Conservation (phyloP, 2,329 filamentous ascomycete species). For the Aspergillus melleus region DNA sequence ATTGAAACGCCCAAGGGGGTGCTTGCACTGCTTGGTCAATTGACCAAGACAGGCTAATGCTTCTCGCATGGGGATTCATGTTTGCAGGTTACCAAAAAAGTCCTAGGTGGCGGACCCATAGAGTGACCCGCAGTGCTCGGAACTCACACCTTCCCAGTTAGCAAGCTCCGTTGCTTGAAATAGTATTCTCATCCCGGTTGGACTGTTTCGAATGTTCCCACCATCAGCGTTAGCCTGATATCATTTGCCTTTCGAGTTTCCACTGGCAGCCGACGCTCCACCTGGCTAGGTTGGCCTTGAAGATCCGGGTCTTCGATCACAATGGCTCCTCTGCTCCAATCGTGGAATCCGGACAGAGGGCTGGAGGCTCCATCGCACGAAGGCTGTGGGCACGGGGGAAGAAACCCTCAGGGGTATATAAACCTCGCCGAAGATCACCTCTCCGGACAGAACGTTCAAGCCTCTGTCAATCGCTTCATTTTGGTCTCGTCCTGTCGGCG, state of each 20-base stretch:
- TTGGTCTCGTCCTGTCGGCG: conserved; percentile 15
- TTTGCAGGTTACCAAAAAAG: background rate
- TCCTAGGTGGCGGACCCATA: conserved; percentile 1
- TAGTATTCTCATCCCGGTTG: conserved; percentile 20
- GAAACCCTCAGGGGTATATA: conserved; percentile 37
- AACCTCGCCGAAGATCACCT: conserved; percentile 28
- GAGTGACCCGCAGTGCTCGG: conserved; percentile 13
- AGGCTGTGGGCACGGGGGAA: conserved; percentile 11
- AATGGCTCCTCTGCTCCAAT: conserved; percentile 13
- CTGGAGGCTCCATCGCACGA: conserved; percentile 12
- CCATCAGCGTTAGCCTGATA: conserved; percentile 15
- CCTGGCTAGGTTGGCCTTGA: conserved; percentile 19
- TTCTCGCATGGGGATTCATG: conserved; percentile 3
- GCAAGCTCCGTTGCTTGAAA: conserved; percentile 23
- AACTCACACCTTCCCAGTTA: conserved; percentile 13
- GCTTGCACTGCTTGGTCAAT: background rate
- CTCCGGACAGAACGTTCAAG: conserved; percentile 17
- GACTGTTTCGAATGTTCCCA: conserved; percentile 24
- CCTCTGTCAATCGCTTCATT: conserved; percentile 25
- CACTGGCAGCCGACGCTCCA: conserved; percentile 21
- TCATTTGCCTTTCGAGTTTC: conserved; percentile 14
- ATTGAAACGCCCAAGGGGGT: background rate
- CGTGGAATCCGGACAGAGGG: conserved; percentile 14
- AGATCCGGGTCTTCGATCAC: conserved; percentile 24
- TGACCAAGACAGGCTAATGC: background rate